Percentiles rank a stretch among this genome's conserved stretches.
These are phyloP conservation scores for Herpetomonas samuelpessoai DNA, from an alignment of 208 protist species.

Conservation along the genomic window DNA sequence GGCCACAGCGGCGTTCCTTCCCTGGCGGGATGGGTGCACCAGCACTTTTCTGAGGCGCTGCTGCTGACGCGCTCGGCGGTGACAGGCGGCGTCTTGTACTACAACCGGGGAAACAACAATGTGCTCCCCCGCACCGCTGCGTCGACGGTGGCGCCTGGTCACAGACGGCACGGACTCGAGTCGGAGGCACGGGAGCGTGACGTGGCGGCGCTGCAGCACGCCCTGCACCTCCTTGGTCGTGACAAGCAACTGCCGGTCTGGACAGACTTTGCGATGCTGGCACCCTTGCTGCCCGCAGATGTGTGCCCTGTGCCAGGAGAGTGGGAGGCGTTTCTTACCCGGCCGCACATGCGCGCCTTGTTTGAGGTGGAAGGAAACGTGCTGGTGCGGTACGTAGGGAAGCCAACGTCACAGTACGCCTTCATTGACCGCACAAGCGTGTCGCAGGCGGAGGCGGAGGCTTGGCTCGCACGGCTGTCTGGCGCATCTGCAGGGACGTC, in stretches of 20 bases:
- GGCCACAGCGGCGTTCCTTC: constrained; percentile 12
- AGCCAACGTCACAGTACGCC: not conserved
- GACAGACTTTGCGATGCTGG: constrained; percentile 38
- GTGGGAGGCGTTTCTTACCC: constrained; percentile 17
- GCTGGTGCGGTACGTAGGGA: not conserved
- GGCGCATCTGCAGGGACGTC: not conserved
- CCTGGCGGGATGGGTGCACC: constrained; percentile 34
- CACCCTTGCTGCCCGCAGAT: constrained; percentile 32
- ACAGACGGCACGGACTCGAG: not conserved
- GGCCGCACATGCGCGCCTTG: constrained; percentile 2
- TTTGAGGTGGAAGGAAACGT: not conserved
- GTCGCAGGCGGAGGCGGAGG: not conserved
- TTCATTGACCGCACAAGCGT: not conserved
- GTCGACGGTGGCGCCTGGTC: not conserved
- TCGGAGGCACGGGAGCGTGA: not conserved
- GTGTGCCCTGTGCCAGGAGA: constrained; percentile 18
- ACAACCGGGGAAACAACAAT: constrained; percentile 23
- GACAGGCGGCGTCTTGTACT: constrained; percentile 41
- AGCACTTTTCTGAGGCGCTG: constrained; percentile 33
- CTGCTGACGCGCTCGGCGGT: constrained; percentile 59
- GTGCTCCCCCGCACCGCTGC: constrained; percentile 4
- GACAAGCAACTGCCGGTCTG: constrained; percentile 58
- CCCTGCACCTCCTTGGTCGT: constrained; percentile 44
- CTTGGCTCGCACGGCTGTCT: not conserved
- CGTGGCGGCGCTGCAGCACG: constrained; percentile 22